Evolutionary conservation across 2,329 filamentous ascomycete species (phyloP).

Genomic region (Claviceps maximensis): DNA sequence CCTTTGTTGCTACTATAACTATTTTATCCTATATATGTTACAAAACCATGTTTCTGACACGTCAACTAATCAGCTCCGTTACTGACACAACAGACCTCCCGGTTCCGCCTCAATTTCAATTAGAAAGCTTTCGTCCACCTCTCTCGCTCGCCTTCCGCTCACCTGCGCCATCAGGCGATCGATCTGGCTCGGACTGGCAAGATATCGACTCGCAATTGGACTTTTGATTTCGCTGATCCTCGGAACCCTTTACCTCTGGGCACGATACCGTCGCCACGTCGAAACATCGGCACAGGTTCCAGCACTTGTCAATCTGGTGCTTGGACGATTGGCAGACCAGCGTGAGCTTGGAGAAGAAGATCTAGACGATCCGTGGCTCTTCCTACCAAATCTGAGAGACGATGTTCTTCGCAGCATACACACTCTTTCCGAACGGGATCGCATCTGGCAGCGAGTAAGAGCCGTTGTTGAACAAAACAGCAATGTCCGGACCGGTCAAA

Average conservation of each 20-base stretch:
- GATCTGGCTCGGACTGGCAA: slow-evolving; percentile 66
- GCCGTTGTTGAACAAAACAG: slow-evolving; percentile 85
- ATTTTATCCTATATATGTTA: not conserved
- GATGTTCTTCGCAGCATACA: slow-evolving; percentile 79
- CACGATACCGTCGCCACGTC: slow-evolving; percentile 47
- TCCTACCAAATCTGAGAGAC: slow-evolving; percentile 79
- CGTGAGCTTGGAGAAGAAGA: slow-evolving; percentile 62
- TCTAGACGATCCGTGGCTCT: slow-evolving; percentile 64
- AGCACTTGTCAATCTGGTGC: slow-evolving; percentile 66
- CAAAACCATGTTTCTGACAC: slow-evolving; percentile 36
- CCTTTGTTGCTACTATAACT: not conserved
- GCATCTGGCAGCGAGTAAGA: slow-evolving; percentile 72
- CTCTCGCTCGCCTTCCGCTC: slow-evolving; percentile 85
- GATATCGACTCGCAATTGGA: slow-evolving; percentile 78
- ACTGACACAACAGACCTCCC: slow-evolving; percentile 58
- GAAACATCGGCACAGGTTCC: slow-evolving; percentile 64
- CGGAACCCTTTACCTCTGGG: slow-evolving; percentile 47
- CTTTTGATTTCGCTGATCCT: slow-evolving; percentile 40
- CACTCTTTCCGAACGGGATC: slow-evolving; percentile 59
- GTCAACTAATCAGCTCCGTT: slow-evolving; percentile 76
- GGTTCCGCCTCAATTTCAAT: slow-evolving; percentile 47
- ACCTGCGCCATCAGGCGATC: slow-evolving; percentile 66
- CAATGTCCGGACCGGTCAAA: slow-evolving; percentile 67
- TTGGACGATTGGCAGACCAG: slow-evolving; percentile 71
- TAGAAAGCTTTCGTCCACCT: slow-evolving; percentile 64